Evolutionary conservation across 2,329 filamentous ascomycete species (phyloP).

Genomic region (Arthrobotrys sinensis): DNA sequence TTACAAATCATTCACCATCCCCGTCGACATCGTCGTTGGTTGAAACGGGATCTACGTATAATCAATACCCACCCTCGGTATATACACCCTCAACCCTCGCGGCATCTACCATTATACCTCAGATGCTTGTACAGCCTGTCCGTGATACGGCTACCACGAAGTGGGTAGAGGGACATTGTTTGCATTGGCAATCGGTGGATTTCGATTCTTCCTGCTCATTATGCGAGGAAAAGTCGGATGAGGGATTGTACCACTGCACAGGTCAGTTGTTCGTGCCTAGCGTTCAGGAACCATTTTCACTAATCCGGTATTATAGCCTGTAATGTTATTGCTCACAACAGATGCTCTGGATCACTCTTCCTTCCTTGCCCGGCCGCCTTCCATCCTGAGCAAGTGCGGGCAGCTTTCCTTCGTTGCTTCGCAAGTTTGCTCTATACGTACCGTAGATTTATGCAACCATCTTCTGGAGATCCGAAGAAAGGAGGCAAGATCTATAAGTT

Average conservation of each 20-base stretch:
- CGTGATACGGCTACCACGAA: conserved; percentile 83
- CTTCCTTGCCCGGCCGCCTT: conserved; percentile 79
- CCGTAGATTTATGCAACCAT: conserved; percentile 75
- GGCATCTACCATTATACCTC: conserved; percentile 88
- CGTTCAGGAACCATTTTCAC: neutral
- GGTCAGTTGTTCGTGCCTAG: conserved; percentile 67
- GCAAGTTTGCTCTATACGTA: conserved; percentile 80
- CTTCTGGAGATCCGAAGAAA: conserved; percentile 75
- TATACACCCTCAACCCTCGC: conserved; percentile 89
- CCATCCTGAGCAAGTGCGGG: conserved; percentile 77
- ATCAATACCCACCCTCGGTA: conserved; percentile 83
- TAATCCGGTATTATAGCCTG: conserved; percentile 65
- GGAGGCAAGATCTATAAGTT: conserved; percentile 76
- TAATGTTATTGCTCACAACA: conserved; percentile 72
- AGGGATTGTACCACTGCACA: conserved; percentile 82
- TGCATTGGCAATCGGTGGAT: conserved; percentile 77
- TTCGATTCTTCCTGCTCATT: conserved; percentile 77
- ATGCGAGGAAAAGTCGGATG: conserved; percentile 81
- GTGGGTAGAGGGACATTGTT: conserved; percentile 88
- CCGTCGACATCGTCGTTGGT: conserved; percentile 78
- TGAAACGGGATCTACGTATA: conserved; percentile 69
- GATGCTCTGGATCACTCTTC: conserved; percentile 75
- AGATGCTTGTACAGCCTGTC: conserved; percentile 84
- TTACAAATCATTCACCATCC: conserved; percentile 76
- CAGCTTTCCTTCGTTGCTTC: conserved; percentile 79